Conservation (phyloP, 805 yeast genomes). For the Hanseniaspora mollemarum region DNA sequence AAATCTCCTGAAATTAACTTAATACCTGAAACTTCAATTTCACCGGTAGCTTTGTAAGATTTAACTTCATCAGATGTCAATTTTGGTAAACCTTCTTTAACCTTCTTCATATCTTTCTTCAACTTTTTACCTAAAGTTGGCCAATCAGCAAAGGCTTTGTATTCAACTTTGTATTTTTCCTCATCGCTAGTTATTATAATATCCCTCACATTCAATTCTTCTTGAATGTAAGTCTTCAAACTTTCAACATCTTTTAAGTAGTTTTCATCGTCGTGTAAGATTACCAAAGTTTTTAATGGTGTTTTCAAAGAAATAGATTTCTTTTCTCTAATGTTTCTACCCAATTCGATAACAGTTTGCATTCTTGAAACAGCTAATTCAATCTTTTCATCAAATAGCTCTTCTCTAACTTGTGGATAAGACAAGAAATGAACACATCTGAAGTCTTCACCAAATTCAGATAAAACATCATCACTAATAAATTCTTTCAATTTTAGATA, state of each 20-base stretch:
- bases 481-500: constrained; percentile 60
- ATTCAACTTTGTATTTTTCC: constrained; percentile 79
- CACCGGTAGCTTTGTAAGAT: constrained; percentile 57
- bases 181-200: constrained; percentile 82
- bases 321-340: constrained; percentile 95
- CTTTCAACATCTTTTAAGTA: constrained; percentile 71
- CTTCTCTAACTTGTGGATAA: constrained; percentile 77
- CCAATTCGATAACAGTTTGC: constrained; percentile 94
- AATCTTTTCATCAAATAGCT: constrained; percentile 66
- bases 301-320: constrained; percentile 86
- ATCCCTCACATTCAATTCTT: constrained; percentile 87
- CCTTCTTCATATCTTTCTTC: constrained; percentile 85
- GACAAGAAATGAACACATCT: constrained; percentile 88
- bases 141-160: constrained; percentile 97
- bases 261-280: constrained; percentile 63
- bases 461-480: constrained; percentile 50
- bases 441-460: constrained; percentile 41
- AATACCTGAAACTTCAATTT: constrained; percentile 78
- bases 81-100: constrained; percentile 81
- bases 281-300: constrained; percentile 79
- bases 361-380: constrained; percentile 85
- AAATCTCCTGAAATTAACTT: constrained; percentile 77
- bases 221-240: constrained; percentile 66
- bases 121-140: constrained; percentile 94
- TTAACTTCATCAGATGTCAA: constrained; percentile 77